A percentile compares a stretch with the other conserved stretches of the same genome.
Evolutionary conservation across 345 rosid genomes (phyloP).

Genomic region (Linum trigynum): DNA sequence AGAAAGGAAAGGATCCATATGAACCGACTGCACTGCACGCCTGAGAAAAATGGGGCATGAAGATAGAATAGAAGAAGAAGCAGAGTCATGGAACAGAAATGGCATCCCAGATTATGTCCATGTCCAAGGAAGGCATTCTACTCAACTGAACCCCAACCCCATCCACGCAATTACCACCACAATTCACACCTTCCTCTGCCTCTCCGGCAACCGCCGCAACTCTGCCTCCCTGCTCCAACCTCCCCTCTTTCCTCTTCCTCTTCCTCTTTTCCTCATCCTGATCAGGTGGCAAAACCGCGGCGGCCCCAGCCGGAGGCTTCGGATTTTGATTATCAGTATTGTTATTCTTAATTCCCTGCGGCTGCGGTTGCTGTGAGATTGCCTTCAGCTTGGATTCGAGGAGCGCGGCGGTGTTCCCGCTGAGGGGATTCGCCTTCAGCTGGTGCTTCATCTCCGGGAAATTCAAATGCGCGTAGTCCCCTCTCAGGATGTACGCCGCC

Average conservation of each 20-base stretch:
- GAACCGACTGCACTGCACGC: too few species aligned
- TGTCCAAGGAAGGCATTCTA: constrained; percentile 96
- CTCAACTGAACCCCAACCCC: constrained; percentile 71
- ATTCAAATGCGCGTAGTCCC: constrained; percentile 81
- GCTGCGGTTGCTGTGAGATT: constrained; percentile 25
- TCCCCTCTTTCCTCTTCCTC: constrained; percentile 7
- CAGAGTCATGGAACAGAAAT: constrained; percentile 36
- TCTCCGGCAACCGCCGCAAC: constrained; percentile 20
- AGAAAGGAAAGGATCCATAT: too few species aligned
- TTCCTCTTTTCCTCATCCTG: neutral
- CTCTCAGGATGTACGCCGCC: constrained; percentile 77
- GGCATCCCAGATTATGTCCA: constrained; percentile 96
- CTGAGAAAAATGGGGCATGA: neutral
- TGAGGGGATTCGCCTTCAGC: constrained; percentile 35
- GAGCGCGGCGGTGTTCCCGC: constrained; percentile 44
- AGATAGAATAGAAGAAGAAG: constrained; percentile 18
- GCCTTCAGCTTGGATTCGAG: constrained; percentile 66
- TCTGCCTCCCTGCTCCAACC: constrained; percentile 22
- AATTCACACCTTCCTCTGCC: constrained; percentile 18
- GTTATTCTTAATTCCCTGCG: too few species aligned
- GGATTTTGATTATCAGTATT: too few species aligned
- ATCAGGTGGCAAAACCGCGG: too few species aligned
- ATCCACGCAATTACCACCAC: constrained; percentile 16
- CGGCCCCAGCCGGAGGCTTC: too few species aligned
- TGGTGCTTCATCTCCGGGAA: constrained; percentile 68